Evolutionary conservation across 139 green algal genomes (phyloP), one percentile per base, ranked within the genome.

Genomic region (Micromonas commoda): DNA sequence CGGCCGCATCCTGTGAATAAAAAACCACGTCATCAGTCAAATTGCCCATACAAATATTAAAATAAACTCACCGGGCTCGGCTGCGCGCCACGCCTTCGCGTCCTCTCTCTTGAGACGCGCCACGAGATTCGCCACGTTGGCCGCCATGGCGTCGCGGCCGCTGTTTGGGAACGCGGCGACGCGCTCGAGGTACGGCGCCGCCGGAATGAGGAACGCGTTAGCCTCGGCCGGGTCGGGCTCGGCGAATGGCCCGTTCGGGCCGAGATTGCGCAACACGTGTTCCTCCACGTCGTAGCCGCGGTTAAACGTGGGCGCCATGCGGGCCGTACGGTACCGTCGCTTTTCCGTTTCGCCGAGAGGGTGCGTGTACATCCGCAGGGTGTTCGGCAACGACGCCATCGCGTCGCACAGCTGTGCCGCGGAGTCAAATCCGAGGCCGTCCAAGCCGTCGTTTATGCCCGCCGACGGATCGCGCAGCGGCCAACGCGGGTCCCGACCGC

Each of bases 281-380:
- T 20, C 33, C 26, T 73, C 66, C 1, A 73, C 66, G 33, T 73
- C 66, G 66, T 73, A 73, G 19, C 28, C 66, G 31, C 66, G 66
- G 33, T 73, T 73, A 73, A 73, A 73, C 9, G 66, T 73, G 2
- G 66, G 66, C 66, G 33, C 31, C 31, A 31, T 33, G 19, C 32
- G n/a, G 0, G 37, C 21, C 1, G 24, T 20, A 1, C 23, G 23
- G 31, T 73, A 73, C 5, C 16, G 31, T 33, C 34, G n/a, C 66
- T 73, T 20, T 20, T 24, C 28, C n/a, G 9, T 29, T 13, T 13
- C 4, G 13, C 16, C 5, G 24, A 68, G 26, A 13, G n/a, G 16
- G 61, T 32, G 5, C 61, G 61, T 68, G 26, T 68, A 68, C 61
- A 68, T 20, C 61, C 16, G 20, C 5, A 68, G 26, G 16, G 4